Evolutionary conservation across 805 yeast genomes (phyloP).

Genomic region (Candida patagonica): DNA sequence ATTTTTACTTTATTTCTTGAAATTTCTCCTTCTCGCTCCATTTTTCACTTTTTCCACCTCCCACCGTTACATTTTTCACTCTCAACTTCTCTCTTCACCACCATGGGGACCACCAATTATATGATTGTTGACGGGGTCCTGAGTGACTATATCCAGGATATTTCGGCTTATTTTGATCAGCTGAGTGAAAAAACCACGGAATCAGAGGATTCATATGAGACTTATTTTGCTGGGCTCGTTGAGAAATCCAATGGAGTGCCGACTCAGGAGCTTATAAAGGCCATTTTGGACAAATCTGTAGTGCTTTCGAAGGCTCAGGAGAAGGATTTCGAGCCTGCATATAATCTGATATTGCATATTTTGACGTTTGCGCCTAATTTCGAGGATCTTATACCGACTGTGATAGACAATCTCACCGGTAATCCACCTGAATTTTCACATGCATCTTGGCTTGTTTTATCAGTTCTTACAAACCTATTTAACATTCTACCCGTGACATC

Average conservation of each 20-base stretch:
- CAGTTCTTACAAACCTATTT: constrained; percentile 32
- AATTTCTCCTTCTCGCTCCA: background rate
- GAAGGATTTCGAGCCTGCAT: constrained; percentile 31
- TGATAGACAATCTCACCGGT: constrained; percentile 23
- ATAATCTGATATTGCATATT: constrained; percentile 30
- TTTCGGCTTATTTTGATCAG: constrained; percentile 29
- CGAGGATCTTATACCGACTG: constrained; percentile 22
- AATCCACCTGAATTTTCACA: constrained; percentile 19
- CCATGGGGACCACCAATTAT: constrained; percentile 12
- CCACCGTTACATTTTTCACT: background rate
- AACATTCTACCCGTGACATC: constrained; percentile 28
- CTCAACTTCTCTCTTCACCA: background rate
- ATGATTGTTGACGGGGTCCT: constrained; percentile 32
- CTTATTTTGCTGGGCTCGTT: constrained; percentile 18
- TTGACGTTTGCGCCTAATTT: constrained; percentile 27
- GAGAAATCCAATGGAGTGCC: constrained; percentile 15
- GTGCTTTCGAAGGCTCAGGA: constrained; percentile 26
- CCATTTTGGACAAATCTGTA: constrained; percentile 24
- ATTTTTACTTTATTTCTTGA: no score
- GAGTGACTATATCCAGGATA: constrained; percentile 28
- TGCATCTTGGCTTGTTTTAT: constrained; percentile 24
- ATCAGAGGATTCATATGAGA: constrained; percentile 17
- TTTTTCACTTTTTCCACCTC: background rate
- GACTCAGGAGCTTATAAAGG: constrained; percentile 23
- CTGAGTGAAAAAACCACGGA: constrained; percentile 22